Conservation (phyloP, 768 basidiomycete species). For the Leccinum ochraceum region DNA sequence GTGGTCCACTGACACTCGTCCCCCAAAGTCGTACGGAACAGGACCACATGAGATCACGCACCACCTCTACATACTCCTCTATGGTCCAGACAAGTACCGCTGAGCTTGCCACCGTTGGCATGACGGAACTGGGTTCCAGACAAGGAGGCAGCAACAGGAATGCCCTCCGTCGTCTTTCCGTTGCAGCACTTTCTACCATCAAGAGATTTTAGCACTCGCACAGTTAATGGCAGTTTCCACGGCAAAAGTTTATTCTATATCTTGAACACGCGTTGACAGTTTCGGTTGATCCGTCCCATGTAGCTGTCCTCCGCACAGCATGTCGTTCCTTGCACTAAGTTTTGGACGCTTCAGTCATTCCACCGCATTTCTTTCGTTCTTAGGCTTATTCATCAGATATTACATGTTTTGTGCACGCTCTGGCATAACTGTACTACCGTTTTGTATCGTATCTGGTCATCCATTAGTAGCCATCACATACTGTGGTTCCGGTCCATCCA, state of each 20-base stretch:
- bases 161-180: constrained; percentile 31
- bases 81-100: constrained; percentile 12
- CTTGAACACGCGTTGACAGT: constrained; percentile 6
- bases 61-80: constrained; percentile 29
- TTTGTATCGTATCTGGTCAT: constrained; percentile 17
- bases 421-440: constrained; percentile 7
- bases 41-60: constrained; percentile 16
- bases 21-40: constrained; percentile 9
- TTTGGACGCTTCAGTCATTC: constrained; percentile 2
- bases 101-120: constrained; percentile 9
- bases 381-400: neutral
- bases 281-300: neutral
- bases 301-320: neutral
- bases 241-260: constrained; percentile 4
- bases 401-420: neutral
- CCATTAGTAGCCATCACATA: neutral
- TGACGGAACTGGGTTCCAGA: constrained; percentile 16
- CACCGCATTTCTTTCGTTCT: neutral
- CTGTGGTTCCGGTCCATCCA: constrained; percentile 1
- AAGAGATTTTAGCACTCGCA: constrained; percentile 20
- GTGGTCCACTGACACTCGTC: constrained; percentile 3
- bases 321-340: constrained; percentile 9
- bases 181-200: constrained; percentile 33
- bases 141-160: constrained; percentile 19
- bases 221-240: constrained; percentile 3